Conservation (phyloP, 208 protist species). For the Phytomonas francai region DNA sequence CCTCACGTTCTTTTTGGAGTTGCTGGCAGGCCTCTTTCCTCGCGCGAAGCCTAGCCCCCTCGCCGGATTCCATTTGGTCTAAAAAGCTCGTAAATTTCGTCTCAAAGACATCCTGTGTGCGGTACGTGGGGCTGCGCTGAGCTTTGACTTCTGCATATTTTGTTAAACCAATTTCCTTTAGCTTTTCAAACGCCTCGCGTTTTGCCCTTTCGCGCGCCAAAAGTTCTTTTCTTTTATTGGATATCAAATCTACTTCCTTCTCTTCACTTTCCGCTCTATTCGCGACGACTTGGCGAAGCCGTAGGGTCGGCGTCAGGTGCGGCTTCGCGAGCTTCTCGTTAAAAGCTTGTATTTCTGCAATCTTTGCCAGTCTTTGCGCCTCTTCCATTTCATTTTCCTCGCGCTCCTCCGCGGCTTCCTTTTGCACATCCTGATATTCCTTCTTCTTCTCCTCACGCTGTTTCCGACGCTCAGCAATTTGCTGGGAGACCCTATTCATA, state of each 20-base stretch:
- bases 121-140: constrained; percentile 22
- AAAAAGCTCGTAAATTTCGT: constrained; percentile 45
- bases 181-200: constrained; percentile 38
- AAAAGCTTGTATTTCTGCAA: constrained; percentile 28
- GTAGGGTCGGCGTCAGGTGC: constrained; percentile 33
- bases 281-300: constrained; percentile 29
- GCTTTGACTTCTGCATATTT: constrained; percentile 18
- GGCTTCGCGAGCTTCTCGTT: constrained; percentile 33
- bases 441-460: constrained; percentile 28
- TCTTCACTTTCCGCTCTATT: constrained; percentile 29
- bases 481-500: constrained; percentile 54
- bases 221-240: neutral
- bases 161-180: constrained; percentile 29
- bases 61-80: constrained; percentile 22
- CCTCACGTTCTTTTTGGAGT: constrained; percentile 8
- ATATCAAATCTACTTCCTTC: constrained; percentile 6
- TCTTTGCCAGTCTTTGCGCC: constrained; percentile 17
- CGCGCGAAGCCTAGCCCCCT: constrained; percentile 17
- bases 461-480: constrained; percentile 44
- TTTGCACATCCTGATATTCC: constrained; percentile 19
- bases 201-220: constrained; percentile 19
- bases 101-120: constrained; percentile 72
- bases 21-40: constrained; percentile 9
- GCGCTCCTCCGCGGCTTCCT: constrained; percentile 53
- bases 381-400: constrained; percentile 42